Conservation (phyloP, 2,329 filamentous ascomycete species). For the Aspergillus viridinutans region DNA sequence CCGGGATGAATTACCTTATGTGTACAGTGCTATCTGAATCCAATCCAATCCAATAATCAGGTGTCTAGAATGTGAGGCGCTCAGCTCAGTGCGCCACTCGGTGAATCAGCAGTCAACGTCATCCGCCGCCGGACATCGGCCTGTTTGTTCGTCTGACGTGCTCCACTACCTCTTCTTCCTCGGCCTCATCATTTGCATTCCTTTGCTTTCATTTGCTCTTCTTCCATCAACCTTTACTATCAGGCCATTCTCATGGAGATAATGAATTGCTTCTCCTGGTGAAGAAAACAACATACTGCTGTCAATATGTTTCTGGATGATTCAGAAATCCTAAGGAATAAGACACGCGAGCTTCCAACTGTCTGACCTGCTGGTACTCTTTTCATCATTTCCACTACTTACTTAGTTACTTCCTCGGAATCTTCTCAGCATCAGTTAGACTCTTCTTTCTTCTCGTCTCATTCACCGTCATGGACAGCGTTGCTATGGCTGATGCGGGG, state of each 20-base stretch:
- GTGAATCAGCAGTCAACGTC: neutral
- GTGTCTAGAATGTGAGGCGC: neutral
- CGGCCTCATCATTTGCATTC: neutral
- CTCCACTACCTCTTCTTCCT: neutral
- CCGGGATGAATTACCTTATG: neutral
- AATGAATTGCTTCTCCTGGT: neutral
- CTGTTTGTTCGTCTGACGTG: neutral
- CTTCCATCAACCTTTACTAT: neutral
- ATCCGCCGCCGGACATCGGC: neutral
- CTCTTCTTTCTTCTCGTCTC: neutral
- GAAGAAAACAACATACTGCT: neutral
- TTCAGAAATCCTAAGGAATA: neutral
- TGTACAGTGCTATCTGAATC: neutral
- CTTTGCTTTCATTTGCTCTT: neutral
- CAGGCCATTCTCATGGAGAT: neutral
- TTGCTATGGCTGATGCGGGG: constrained; percentile 31
- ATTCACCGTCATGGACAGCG: neutral
- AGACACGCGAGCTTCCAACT: neutral
- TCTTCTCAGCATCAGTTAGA: neutral
- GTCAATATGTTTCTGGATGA: neutral
- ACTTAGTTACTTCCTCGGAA: constrained; percentile 1
- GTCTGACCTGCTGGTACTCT: neutral
- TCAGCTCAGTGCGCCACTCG: neutral
- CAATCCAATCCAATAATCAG: too few relatives aligned
- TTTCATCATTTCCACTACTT: neutral